Evolutionary conservation across 1,139 yeast genomes (phyloP).

Genomic region (Suhomyces choctaworum): DNA sequence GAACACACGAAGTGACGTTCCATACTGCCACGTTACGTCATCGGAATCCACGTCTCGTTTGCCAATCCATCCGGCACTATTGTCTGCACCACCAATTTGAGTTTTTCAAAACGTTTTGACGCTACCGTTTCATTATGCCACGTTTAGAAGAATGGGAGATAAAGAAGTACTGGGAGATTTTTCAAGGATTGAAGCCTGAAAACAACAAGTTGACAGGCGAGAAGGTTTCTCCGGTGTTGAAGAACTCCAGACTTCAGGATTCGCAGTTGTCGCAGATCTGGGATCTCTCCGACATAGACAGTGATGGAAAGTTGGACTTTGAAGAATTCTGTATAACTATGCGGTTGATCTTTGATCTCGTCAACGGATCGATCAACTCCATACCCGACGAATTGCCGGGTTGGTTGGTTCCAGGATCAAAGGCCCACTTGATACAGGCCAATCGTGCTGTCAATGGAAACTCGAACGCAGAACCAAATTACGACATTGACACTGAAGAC

Average conservation of each 20-base stretch:
- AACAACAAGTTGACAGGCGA: slow-evolving; percentile 81
- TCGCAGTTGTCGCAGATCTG: slow-evolving; percentile 77
- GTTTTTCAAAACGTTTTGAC: neutral
- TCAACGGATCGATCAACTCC: slow-evolving; percentile 65
- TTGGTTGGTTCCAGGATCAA: slow-evolving; percentile 91
- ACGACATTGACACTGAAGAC: slow-evolving; percentile 43
- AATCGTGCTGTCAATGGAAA: slow-evolving; percentile 55
- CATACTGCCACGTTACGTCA: no score
- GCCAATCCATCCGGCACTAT: no score
- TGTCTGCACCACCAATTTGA: neutral
- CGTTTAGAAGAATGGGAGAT: slow-evolving; percentile 92
- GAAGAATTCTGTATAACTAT: slow-evolving; percentile 98
- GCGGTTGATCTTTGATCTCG: slow-evolving; percentile 89
- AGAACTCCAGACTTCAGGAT: slow-evolving; percentile 81
- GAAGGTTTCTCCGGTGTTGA: slow-evolving; percentile 80
- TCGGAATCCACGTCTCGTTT: no score
- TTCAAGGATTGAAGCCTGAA: slow-evolving; percentile 81
- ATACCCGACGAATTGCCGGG: slow-evolving; percentile 77
- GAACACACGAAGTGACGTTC: no score
- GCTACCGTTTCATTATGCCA: slow-evolving; percentile 35
- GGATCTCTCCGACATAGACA: slow-evolving; percentile 92
- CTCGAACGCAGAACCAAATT: slow-evolving; percentile 5
- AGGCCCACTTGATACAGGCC: slow-evolving; percentile 80
- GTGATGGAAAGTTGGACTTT: slow-evolving; percentile 87
- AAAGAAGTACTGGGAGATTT: slow-evolving; percentile 95